phyloP scores from a whole-genome alignment of 495 filamentous ascomycete species.

The Sphaerosporella brunnea region DNA sequence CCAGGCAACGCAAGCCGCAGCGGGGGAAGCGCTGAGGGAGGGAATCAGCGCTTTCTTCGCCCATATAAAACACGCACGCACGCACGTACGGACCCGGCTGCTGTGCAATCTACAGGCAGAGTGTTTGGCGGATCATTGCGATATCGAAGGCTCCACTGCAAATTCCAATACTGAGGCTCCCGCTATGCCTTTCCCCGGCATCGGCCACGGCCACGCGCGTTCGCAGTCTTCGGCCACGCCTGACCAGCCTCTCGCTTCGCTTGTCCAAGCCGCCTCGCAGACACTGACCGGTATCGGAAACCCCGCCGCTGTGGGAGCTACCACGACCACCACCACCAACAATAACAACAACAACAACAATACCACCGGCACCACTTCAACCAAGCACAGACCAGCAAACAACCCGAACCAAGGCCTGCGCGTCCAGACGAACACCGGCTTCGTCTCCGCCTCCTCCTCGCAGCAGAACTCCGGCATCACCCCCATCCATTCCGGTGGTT shows the following conservation, averaged over 20 bases:
- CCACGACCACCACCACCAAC: too few relatives aligned
- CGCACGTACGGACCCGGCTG: too few relatives aligned
- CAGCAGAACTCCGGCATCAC: conserved; percentile 12
- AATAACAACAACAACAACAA: conserved; percentile 12
- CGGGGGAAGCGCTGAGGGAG: too few relatives aligned
- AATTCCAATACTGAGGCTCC: too few relatives aligned
- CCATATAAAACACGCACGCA: too few relatives aligned
- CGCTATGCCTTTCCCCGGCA: conserved; percentile 21
- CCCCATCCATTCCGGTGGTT: conserved; percentile 20
- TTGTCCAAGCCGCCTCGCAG: conserved; percentile 21
- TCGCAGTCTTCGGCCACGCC: conserved; percentile 13
- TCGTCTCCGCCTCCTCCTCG: not conserved
- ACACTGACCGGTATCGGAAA: conserved; percentile 20
- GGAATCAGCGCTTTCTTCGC: too few relatives aligned
- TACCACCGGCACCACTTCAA: conserved; percentile 5
- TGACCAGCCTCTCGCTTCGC: conserved; percentile 12
- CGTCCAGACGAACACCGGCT: not conserved
- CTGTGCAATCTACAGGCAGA: too few relatives aligned
- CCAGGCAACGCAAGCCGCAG: too few relatives aligned
- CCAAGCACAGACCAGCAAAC: conserved; percentile 4
- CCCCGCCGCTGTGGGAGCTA: conserved; percentile 9
- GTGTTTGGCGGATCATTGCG: too few relatives aligned
- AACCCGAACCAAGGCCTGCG: conserved; percentile 10
- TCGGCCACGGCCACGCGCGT: conserved; percentile 16
- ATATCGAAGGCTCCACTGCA: too few relatives aligned